These are phyloP conservation scores for Tricholoma terreum DNA, from an alignment of 768 basidiomycete genomes.

Conservation along the genomic window DNA sequence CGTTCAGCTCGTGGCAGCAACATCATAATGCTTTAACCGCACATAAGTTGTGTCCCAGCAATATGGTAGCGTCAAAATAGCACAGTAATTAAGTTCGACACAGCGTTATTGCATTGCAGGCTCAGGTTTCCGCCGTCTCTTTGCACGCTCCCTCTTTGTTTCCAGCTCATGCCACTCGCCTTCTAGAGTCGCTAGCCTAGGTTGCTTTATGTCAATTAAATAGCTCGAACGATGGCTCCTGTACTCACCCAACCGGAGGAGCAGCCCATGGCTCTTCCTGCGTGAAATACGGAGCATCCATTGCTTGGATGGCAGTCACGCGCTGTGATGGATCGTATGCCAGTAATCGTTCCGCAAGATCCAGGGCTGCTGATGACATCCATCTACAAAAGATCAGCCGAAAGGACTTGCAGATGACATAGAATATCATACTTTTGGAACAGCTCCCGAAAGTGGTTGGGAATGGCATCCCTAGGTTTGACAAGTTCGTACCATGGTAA, in stretches of 20 bases:
- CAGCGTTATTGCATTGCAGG: slow-evolving; percentile 33
- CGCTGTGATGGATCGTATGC: slow-evolving; percentile 78
- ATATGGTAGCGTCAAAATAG: slow-evolving; percentile 23
- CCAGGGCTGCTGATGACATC: slow-evolving; percentile 81
- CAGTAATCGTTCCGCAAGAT: slow-evolving; percentile 81
- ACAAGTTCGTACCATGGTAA: slow-evolving; percentile 99
- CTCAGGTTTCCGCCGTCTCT: slow-evolving; percentile 70
- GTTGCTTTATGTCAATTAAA: slow-evolving; percentile 4
- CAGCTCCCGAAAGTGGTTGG: slow-evolving; percentile 76
- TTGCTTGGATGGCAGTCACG: slow-evolving; percentile 74
- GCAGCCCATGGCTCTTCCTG: slow-evolving; percentile 72
- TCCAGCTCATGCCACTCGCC: slow-evolving; percentile 99
- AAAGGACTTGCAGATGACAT: not conserved
- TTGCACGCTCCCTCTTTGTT: slow-evolving; percentile 87
- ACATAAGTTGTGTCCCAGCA: slow-evolving; percentile 2
- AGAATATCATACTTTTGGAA: slow-evolving; percentile 70
- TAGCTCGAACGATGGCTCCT: not conserved
- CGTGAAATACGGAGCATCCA: slow-evolving; percentile 81
- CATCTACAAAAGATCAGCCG: slow-evolving; percentile 50
- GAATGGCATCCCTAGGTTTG: slow-evolving; percentile 74
- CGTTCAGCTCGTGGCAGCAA: slow-evolving; percentile 36
- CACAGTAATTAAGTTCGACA: slow-evolving; percentile 24
- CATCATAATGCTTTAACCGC: slow-evolving; percentile 16
- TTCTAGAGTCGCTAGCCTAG: slow-evolving; percentile 72
- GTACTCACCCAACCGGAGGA: slow-evolving; percentile 73